Evolutionary conservation across 768 basidiomycete genomes (phyloP), one percentile per base, ranked within the genome.

Genomic region (Auriscalpium orientale): DNA sequence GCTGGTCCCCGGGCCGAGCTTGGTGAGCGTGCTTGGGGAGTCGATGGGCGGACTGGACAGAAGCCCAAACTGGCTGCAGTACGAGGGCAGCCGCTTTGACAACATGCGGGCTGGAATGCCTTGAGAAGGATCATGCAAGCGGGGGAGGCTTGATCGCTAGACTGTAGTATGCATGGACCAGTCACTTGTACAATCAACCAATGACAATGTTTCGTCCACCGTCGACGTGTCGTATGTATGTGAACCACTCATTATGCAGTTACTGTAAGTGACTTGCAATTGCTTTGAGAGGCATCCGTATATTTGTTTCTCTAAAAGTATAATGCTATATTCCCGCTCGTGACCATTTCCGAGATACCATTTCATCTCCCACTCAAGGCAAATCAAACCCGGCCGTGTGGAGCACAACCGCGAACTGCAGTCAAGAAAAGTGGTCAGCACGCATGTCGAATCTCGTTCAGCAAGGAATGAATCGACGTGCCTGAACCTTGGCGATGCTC

Each of bases 401-500:
- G 55, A 76, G 60, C 50, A 74, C 48, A 9, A 69, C 64, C 5
- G 73, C 72, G 58, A 76, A 67, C 68, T 67, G 33, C 20, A 22
- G 13, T 10, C 4, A 1, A 36, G 44, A 8, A 1, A 21, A 48
- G 51, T 20, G 52, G 58, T 45, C 28, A 22, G 47, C 33, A 12
- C 46, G 37, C 11, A 37, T 38, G 20, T 28, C 28, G 15, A n/a
- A 11, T n/a, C 21, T 18, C 43, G 6, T 40, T 22, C 21, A n/a
- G n/a, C n/a, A n/a, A n/a, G n/a, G n/a, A 13, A 33, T 21, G 22
- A 38, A 5, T 18, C 13, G 6, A 68, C 78, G 38, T 61, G 87
- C 89, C 76, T 92, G 88, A 10, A 94, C 91, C 72, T 91, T 93
- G 5, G 91, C 88, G 61, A 95, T 94, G 15, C 83, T 82, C 63